A percentile compares a stretch with the other conserved stretches of the same genome.
Conservation (phyloP, 2,329 filamentous ascomycete genomes). For the Zymoseptoria pseudotritici region DNA sequence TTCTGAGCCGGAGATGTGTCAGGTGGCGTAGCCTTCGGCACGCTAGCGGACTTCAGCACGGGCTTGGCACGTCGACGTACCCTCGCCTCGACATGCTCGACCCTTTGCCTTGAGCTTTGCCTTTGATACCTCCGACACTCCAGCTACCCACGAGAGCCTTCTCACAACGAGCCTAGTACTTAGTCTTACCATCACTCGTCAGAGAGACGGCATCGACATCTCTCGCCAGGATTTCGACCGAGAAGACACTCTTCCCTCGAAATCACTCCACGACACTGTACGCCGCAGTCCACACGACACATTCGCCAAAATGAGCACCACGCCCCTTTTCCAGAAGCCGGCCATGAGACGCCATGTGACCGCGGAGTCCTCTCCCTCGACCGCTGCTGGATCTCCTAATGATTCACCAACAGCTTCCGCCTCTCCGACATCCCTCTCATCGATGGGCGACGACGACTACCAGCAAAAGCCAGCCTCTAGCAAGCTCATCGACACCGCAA, state of each 20-base stretch:
- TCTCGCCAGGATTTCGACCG: neutral
- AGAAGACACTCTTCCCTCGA: neutral
- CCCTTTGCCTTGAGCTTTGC: too few species aligned
- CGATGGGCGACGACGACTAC: slow-evolving; percentile 61
- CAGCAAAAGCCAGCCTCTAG: slow-evolving; percentile 37
- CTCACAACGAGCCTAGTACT: too few species aligned
- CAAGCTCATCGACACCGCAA: slow-evolving; percentile 70
- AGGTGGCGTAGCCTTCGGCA: too few species aligned
- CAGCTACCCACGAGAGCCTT: too few species aligned
- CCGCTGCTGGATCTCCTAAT: slow-evolving; percentile 47
- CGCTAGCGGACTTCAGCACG: too few species aligned
- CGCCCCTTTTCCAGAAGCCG: slow-evolving; percentile 44
- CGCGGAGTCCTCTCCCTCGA: slow-evolving; percentile 46
- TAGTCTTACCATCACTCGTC: too few species aligned
- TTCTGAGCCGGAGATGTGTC: too few species aligned
- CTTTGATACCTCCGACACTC: too few species aligned
- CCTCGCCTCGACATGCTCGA: too few species aligned
- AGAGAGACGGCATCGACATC: neutral
- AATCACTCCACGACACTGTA: neutral
- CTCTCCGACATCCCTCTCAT: slow-evolving; percentile 88
- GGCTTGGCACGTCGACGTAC: too few species aligned
- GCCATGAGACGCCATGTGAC: slow-evolving; percentile 40
- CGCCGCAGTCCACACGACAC: neutral
- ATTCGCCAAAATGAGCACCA: slow-evolving; percentile 39
- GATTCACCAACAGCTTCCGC: slow-evolving; percentile 57